A percentile compares a stretch with the other conserved stretches of the same genome.
phyloP scores from a whole-genome alignment of 2,329 filamentous ascomycete genomes.

The Botrytis fabae region DNA sequence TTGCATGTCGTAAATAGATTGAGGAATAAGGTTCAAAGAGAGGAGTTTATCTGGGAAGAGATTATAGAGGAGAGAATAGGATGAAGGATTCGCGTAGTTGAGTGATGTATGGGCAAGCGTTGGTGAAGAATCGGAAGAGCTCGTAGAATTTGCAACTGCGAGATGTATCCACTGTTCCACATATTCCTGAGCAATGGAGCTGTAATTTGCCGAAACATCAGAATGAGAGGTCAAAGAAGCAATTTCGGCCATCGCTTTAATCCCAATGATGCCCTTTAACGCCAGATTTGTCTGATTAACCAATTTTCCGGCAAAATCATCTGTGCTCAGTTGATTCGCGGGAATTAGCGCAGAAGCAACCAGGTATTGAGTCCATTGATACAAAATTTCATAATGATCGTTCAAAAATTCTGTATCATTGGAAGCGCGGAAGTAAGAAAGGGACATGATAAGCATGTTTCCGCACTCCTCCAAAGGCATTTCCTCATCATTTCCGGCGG shows the following conservation, averaged over 20 bases:
- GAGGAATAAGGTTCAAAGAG: constrained; percentile 73
- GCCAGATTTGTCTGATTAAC: constrained; percentile 80
- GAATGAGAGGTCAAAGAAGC: constrained; percentile 59
- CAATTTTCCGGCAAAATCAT: constrained; percentile 79
- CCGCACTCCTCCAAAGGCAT: constrained; percentile 79
- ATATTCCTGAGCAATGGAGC: constrained; percentile 63
- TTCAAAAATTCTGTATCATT: constrained; percentile 56
- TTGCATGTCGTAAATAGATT: constrained; percentile 74
- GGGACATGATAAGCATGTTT: constrained; percentile 79
- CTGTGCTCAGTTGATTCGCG: constrained; percentile 74
- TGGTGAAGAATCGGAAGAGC: constrained; percentile 49
- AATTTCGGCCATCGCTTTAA: constrained; percentile 76
- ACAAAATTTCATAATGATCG: constrained; percentile 69
- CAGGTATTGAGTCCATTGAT: constrained; percentile 77
- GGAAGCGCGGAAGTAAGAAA: constrained; percentile 63
- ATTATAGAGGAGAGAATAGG: constrained; percentile 63
- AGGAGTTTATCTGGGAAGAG: constrained; percentile 79
- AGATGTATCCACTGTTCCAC: constrained; percentile 70
- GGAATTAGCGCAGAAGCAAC: constrained; percentile 73
- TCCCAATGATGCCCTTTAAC: constrained; percentile 79
- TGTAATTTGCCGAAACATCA: constrained; percentile 59
- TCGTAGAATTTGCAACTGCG: constrained; percentile 62
- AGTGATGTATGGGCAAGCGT: constrained; percentile 69
- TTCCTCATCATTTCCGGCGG: constrained; percentile 68
- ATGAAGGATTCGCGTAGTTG: constrained; percentile 56